These are phyloP conservation scores for Aphanomyces stellatus DNA, from an alignment of 352 stramenopile genomes.

Conservation along the genomic window DNA sequence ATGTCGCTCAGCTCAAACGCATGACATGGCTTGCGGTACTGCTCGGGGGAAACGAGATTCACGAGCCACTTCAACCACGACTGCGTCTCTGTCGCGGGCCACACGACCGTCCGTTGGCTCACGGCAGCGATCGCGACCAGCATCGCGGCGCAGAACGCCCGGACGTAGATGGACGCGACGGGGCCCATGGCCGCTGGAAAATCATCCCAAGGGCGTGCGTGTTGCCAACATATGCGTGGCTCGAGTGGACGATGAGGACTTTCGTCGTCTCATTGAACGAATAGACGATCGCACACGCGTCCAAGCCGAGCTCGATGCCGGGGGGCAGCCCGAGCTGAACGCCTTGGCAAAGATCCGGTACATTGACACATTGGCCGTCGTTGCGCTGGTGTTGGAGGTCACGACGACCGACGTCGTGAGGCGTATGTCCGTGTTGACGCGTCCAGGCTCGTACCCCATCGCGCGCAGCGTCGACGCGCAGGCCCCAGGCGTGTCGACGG, in stretches of 20 bases:
- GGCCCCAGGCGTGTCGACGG: neutral
- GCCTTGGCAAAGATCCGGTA: neutral
- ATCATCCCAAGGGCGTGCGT: neutral
- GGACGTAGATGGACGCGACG: constrained; percentile 1
- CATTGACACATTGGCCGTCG: neutral
- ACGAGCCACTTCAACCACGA: neutral
- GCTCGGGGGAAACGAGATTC: neutral
- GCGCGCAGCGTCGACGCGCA: neutral
- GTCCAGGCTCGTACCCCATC: neutral
- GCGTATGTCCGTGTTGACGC: constrained; percentile 4
- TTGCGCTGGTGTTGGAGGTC: no score
- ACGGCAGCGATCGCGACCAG: neutral
- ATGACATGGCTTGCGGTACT: neutral
- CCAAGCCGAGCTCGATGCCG: neutral
- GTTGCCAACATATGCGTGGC: neutral
- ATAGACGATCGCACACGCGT: neutral
- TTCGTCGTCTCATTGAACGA: constrained; percentile 1
- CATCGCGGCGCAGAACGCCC: neutral
- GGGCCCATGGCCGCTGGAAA: neutral
- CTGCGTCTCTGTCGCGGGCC: neutral
- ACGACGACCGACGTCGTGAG: neutral
- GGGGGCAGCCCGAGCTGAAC: constrained; percentile 8
- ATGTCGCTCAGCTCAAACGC: neutral
- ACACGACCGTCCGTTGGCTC: constrained; percentile 4
- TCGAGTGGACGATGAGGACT: neutral